phyloP scores from a whole-genome alignment of 2,329 filamentous ascomycete genomes.

The Aspergillus brasiliensis region DNA sequence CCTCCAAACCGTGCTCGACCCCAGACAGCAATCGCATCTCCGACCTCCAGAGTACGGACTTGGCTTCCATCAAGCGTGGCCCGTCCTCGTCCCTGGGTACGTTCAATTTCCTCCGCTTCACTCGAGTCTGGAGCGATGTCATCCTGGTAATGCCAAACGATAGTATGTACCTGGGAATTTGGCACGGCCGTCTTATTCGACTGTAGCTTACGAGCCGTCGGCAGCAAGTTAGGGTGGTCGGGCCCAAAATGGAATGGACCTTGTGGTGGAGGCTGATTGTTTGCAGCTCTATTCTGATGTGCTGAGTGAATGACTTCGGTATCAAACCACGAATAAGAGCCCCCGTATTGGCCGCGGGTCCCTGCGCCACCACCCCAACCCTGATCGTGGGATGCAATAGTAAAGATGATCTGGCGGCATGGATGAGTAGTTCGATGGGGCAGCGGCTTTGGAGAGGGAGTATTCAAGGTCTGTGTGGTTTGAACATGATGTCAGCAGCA shows the following conservation, averaged over 20 bases:
- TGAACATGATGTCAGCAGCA: not conserved
- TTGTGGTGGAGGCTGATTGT: constrained; percentile 19
- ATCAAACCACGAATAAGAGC: constrained; percentile 45
- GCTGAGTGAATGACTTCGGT: constrained; percentile 32
- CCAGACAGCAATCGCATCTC: constrained; percentile 43
- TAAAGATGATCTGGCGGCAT: constrained; percentile 43
- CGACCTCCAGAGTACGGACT: constrained; percentile 38
- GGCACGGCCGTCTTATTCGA: constrained; percentile 29
- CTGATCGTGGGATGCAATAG: constrained; percentile 40
- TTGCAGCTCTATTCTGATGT: constrained; percentile 21
- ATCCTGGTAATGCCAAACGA: constrained; percentile 42
- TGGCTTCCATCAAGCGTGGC: constrained; percentile 38
- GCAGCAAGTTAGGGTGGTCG: constrained; percentile 32
- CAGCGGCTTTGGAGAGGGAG: constrained; percentile 25
- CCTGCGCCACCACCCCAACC: constrained; percentile 30
- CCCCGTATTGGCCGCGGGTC: constrained; percentile 28
- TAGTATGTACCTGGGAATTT: constrained; percentile 25
- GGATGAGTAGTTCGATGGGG: constrained; percentile 39
- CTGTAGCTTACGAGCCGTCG: constrained; percentile 33
- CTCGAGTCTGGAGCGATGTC: constrained; percentile 30
- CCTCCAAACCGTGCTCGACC: constrained; percentile 39
- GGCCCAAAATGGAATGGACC: constrained; percentile 22
- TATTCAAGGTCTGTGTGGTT: constrained; percentile 15
- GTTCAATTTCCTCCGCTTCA: constrained; percentile 36
- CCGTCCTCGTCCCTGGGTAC: constrained; percentile 34